These are phyloP conservation scores for Aspergillus panamensis DNA, from an alignment of 495 filamentous ascomycete genomes.

Conservation along the genomic window DNA sequence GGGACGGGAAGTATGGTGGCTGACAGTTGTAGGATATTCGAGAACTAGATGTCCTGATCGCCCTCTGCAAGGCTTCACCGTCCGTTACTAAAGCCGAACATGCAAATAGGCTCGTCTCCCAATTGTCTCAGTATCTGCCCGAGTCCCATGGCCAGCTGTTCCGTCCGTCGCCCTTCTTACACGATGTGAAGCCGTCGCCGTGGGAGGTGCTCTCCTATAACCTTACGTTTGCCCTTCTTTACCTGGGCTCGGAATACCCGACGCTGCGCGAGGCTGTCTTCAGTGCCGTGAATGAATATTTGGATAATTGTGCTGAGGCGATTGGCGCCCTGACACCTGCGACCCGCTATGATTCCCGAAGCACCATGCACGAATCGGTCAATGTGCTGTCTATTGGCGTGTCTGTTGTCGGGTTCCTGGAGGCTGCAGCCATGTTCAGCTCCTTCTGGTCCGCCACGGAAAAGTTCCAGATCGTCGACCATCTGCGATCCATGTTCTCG, in stretches of 20 bases:
- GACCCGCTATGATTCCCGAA: slow-evolving; percentile 41
- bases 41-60: slow-evolving; percentile 85
- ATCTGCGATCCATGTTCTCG: slow-evolving; percentile 67
- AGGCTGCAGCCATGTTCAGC: slow-evolving; percentile 69
- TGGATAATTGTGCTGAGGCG: slow-evolving; percentile 59
- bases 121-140: slow-evolving; percentile 76
- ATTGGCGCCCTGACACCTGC: slow-evolving; percentile 39
- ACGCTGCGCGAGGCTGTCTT: slow-evolving; percentile 59
- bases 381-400: slow-evolving; percentile 68
- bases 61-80: slow-evolving; percentile 82
- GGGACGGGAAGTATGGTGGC: not conserved
- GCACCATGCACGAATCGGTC: slow-evolving; percentile 58
- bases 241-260: slow-evolving; percentile 65
- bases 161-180: slow-evolving; percentile 74
- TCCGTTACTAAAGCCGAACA: slow-evolving; percentile 61
- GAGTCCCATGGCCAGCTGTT: slow-evolving; percentile 78
- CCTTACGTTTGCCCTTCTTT: slow-evolving; percentile 73
- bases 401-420: slow-evolving; percentile 83
- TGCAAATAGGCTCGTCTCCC: slow-evolving; percentile 67
- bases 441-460: slow-evolving; percentile 74
- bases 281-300: slow-evolving; percentile 60
- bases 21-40: slow-evolving; percentile 54
- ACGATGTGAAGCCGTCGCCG: slow-evolving; percentile 78
- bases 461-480: slow-evolving; percentile 64
- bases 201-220: slow-evolving; percentile 82